Evolutionary conservation across 352 stramenopile species (phyloP), one percentile per base, ranked within the genome.

Genomic region (Aphanomyces invadans): DNA sequence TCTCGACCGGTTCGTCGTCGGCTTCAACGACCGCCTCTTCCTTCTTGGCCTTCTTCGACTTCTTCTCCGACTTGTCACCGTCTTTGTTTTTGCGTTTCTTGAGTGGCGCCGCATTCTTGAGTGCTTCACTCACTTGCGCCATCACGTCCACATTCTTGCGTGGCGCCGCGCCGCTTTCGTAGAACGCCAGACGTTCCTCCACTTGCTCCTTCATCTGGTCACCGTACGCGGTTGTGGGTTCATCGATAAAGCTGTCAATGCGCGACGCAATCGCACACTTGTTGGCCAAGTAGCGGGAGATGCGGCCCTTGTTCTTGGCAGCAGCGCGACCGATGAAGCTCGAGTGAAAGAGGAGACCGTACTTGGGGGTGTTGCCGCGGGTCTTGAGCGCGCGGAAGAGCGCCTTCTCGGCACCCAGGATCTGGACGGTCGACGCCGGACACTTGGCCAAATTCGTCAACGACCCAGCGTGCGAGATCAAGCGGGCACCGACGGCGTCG

Each of bases 381-480:
- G 97, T 99, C 86, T 99, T 99, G 25, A 99, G 90, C 26, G 97
- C 97, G 46, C 97, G 92, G 86, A 99, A 99, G 31, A 99, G 86
- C 62, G 97, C 97, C 86, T 99, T 99, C 80, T 99, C 97, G n/a
- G 97, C 97, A 70, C 97, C 97, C 17, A 99, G 80, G 76, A 99
- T 99, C 78, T 99, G 97, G 48, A 99, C 96, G 11, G 97, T 99
- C 57, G 97, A 99, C 36, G 97, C 97, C 19, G 97, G 97, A 72
- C 92, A 98, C 80, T 99, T 99, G 73, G 97, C 97, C 57, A 99
- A 78, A 75, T 98, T 99, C 67, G 96, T 99, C 52, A 99, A 81
- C 67, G 95, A 99, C 51, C 97, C 90, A 65, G 98, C 97, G 83
- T 99, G 98, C 65, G 97, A 98, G 70, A 99, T 99, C n/a, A 99